Base-by-base conservation (phyloP, 2,329 filamentous ascomycete species). In the Calonectria henricotiae region DNA sequence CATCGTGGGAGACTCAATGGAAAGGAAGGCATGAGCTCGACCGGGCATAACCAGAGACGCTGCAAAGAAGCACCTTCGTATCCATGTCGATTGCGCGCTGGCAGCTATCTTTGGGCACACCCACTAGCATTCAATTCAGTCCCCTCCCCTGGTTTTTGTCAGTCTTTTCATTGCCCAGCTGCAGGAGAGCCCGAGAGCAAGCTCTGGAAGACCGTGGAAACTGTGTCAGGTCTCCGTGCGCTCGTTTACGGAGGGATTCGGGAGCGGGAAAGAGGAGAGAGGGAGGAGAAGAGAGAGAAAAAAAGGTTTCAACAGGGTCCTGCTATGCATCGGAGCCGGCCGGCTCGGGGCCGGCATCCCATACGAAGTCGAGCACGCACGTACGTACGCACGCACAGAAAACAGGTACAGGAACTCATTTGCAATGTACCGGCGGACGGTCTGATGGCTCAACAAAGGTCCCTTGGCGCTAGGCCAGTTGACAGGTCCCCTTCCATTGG, bases 281-380 rank as follows among this genome's bases (percentile, higher is more conserved):
- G 37, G 15, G 11, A 37, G 35, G 35, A 37, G 35, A 13, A 30
- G 46, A 58, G 30, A 11, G 32, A 12, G 20, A 39, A 37, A 37
- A 58, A 58, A 55, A 37, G 27, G 35, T n/a, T 23, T 55, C 43
- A 32, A 32, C 54, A 27, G 43, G 54, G 64, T 35, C 44, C 55
- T 44, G 25, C 17, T 30, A 20, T 41, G 54, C 55, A 67, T 51
- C 64, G 44, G 64, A 49, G 43, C 44, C 54, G 54, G 51, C 64
- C 64, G 64, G 64, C 55, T 66, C 64, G 64, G 51, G 51, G 43
- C 51, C 64, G 64, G 64, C 44, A 67, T 67, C 47, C 41, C 64
- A 51, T 30, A 25, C 17, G 13, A 20, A 20, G 30, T 27, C 32
- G 49, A 35, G 35, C 37, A 65, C n/a, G 41, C 20, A 20, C 20